Base-by-base conservation (phyloP, 1,284 basidiomycete genomes). In the Earliella scabrosa region DNA sequence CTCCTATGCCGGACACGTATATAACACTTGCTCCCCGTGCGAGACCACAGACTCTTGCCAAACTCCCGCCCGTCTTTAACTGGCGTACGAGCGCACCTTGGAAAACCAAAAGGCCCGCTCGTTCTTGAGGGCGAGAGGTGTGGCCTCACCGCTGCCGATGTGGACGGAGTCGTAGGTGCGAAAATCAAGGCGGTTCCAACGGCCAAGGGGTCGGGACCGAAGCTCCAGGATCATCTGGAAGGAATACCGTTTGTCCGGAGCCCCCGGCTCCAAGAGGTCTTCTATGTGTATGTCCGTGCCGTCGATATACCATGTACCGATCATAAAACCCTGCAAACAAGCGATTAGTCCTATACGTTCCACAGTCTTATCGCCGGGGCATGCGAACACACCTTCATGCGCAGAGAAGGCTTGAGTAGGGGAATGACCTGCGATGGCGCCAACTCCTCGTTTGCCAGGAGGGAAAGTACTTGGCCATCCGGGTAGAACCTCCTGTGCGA, bases 41-140 rank as follows among this genome's bases (percentile, higher is more conserved):
- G n/a, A n/a, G n/a, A n/a, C n/a, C n/a, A n/a, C n/a, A n/a, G n/a
- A n/a, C n/a, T n/a, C n/a, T n/a, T n/a, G n/a, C n/a, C n/a, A n/a
- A n/a, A n/a, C n/a, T n/a, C n/a, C n/a, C n/a, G n/a, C n/a, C n/a
- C n/a, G n/a, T n/a, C n/a, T n/a, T n/a, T n/a, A n/a, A n/a, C n/a
- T n/a, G 21, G 65, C 59, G 66, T 79, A 82, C 45, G 88, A 90
- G 62, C 78, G 77, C 50, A 93, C 90, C 74, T 92, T 94, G 39
- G 93, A 96, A 73, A 97, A 97, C 86, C 92, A 95, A 71, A 94
- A 97, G 23, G 93, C 86, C 58, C 92, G 81, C 70, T 95, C 92
- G 66, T 95, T 87, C 69, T 90, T 92, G 64, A 96, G 76, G 8
- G 83, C 79, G 43, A 97, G 75, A 18, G 88, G 85, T 20, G 82